Conservation (phyloP, 768 basidiomycete species). For the Termitomyces sp. region DNA sequence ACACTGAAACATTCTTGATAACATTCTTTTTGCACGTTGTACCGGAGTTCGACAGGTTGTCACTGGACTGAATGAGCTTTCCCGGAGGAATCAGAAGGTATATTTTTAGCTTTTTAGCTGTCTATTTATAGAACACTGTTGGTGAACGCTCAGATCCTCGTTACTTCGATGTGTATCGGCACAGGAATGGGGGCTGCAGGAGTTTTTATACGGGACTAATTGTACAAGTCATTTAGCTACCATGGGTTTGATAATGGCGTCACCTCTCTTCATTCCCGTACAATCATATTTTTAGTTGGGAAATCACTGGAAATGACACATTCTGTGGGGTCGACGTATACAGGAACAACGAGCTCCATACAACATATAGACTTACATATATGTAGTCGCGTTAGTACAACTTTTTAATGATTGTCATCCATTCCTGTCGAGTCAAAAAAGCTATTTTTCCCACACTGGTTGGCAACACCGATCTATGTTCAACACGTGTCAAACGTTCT, state of each 20-base stretch:
- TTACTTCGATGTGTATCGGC: conserved; percentile 89
- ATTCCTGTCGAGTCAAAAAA: too few species aligned
- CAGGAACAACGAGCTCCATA: too few species aligned
- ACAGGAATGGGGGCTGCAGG: conserved; percentile 91
- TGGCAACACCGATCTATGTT: not conserved
- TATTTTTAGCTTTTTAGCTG: not conserved
- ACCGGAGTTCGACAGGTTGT: conserved; percentile 84
- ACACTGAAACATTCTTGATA: not conserved
- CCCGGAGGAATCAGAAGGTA: conserved; percentile 66
- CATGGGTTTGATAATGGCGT: not conserved
- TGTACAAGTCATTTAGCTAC: not conserved
- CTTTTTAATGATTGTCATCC: too few species aligned
- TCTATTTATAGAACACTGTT: not conserved
- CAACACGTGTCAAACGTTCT: not conserved
- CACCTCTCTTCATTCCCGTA: not conserved
- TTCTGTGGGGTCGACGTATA: too few species aligned
- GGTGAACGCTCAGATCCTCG: conserved; percentile 47
- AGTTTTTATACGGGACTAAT: conserved; percentile 56
- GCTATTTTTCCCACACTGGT: not conserved
- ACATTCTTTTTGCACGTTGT: conserved; percentile 40
- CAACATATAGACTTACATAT: too few species aligned
- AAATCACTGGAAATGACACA: not conserved
- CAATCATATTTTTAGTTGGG: not conserved
- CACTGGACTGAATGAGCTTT: conserved; percentile 73
- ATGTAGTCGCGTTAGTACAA: too few species aligned